Percentiles rank a stretch among this genome's conserved stretches.
These are phyloP conservation scores for Didymella lethalis DNA, from an alignment of 2,329 filamentous ascomycete genomes.

Conservation along the genomic window DNA sequence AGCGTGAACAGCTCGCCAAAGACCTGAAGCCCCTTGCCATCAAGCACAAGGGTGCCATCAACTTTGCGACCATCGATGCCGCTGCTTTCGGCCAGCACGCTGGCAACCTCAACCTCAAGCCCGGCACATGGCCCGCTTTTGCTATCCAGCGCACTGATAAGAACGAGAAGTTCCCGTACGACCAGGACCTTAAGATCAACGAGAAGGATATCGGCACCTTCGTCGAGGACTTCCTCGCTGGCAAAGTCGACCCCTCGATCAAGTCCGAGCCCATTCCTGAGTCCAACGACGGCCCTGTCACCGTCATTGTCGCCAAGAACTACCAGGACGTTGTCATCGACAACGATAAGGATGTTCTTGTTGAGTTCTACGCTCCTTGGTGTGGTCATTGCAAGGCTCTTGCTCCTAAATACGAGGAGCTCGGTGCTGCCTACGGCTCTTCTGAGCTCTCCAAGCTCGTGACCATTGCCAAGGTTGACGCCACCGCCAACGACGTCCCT, in stretches of 20 bases:
- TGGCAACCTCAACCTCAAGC: conserved; percentile 94
- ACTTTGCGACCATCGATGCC: conserved; percentile 98
- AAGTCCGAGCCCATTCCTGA: conserved; percentile 98
- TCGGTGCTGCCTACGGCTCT: conserved; percentile 64
- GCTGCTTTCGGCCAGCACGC: conserved; percentile 94
- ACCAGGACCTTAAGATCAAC: conserved; percentile 81
- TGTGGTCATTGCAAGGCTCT: conserved; percentile 75
- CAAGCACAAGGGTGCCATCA: conserved; percentile 92
- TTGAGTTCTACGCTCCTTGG: conserved; percentile 97
- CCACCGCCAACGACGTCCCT: conserved; percentile 93
- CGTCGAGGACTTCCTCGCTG: conserved; percentile 82
- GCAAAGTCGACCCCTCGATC: conserved; percentile 94
- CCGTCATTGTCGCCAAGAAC: conserved; percentile 88
- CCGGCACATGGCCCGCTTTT: conserved; percentile 94
- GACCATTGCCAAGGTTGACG: conserved; percentile 88
- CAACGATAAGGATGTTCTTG: conserved; percentile 92
- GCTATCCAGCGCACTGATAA: conserved; percentile 95
- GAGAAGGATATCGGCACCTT: conserved; percentile 78
- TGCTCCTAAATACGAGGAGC: conserved; percentile 72
- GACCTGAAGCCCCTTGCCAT: conserved; percentile 85
- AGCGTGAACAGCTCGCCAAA: conserved; percentile 80
- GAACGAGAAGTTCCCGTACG: conserved; percentile 97
- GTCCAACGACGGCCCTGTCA: conserved; percentile 87
- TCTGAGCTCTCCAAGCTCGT: conserved; percentile 65
- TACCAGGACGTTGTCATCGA: conserved; percentile 93